Evolutionary conservation across 2,329 filamentous ascomycete species (phyloP).

Genomic region (Curvularia spicifera): DNA sequence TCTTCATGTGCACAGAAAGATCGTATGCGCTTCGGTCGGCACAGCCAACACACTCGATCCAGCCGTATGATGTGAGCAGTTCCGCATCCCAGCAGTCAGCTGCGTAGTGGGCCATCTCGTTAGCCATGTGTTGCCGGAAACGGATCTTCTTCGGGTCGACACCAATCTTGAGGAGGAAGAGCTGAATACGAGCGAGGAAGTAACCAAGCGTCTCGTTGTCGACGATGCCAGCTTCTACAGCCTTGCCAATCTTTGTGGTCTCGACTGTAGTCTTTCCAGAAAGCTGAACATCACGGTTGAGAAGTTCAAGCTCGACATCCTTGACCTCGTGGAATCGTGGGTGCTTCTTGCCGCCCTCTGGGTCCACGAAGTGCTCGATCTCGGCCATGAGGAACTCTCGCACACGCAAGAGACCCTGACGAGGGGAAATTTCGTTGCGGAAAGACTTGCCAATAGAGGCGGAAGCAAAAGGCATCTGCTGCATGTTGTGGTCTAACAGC

Average conservation of each 20-base stretch:
- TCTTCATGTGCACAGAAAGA: conserved; percentile 88
- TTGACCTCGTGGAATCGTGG: conserved; percentile 84
- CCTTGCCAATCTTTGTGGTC: conserved; percentile 80
- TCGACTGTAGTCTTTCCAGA: conserved; percentile 79
- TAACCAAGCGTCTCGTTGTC: conserved; percentile 99
- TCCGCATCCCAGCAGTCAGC: conserved; percentile 98
- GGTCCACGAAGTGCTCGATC: conserved; percentile 98
- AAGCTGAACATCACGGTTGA: conserved; percentile 85
- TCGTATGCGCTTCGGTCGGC: conserved; percentile 96
- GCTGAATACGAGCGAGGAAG: conserved; percentile 91
- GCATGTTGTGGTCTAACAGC: conserved; percentile 94
- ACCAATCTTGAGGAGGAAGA: conserved; percentile 88
- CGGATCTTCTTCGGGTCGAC: conserved; percentile 86
- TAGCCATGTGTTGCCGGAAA: conserved; percentile 96
- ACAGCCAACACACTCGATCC: conserved; percentile 98
- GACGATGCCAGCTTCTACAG: conserved; percentile 80
- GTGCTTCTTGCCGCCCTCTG: conserved; percentile 93
- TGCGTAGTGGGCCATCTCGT: conserved; percentile 92
- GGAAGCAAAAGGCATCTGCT: conserved; percentile 94
- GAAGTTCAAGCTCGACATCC: conserved; percentile 79
- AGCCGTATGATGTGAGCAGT: conserved; percentile 87
- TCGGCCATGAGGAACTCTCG: conserved; percentile 99
- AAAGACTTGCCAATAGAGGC: conserved; percentile 98
- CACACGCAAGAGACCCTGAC: conserved; percentile 87
- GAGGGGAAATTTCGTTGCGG: conserved; percentile 95